Conservation (phyloP, 2,329 filamentous ascomycete genomes). For the Aureobasidium sp. region DNA sequence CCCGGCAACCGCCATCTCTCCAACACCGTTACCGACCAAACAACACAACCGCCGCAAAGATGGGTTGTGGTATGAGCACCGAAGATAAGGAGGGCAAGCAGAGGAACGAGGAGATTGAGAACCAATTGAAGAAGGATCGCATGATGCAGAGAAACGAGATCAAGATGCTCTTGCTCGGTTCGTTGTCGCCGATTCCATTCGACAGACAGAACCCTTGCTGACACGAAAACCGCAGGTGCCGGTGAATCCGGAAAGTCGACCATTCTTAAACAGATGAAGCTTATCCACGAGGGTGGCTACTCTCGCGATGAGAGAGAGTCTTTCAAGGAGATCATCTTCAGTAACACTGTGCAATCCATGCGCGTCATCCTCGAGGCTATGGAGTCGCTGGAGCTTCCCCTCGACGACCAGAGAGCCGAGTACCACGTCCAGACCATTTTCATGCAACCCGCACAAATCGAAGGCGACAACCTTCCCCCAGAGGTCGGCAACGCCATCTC, state of each 20-base stretch:
- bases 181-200: constrained; percentile 31
- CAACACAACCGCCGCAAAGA: constrained; percentile 50
- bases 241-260: constrained; percentile 97
- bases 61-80: constrained; percentile 99
- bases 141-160: constrained; percentile 99
- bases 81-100: constrained; percentile 99
- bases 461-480: constrained; percentile 87
- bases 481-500: constrained; percentile 92
- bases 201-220: background rate
- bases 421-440: constrained; percentile 98
- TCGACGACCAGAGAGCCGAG: constrained; percentile 87
- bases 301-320: constrained; percentile 76
- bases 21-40: constrained; percentile 1
- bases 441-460: constrained; percentile 96
- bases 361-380: constrained; percentile 64
- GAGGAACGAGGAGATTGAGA: constrained; percentile 99
- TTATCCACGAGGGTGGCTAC: constrained; percentile 98
- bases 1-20: background rate
- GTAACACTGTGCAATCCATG: constrained; percentile 65
- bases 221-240: constrained; percentile 56
- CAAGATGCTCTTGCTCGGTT: constrained; percentile 98
- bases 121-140: constrained; percentile 96
- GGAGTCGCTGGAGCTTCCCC: constrained; percentile 66
- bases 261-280: constrained; percentile 96
- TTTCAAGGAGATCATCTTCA: constrained; percentile 66